Evolutionary conservation across 257 asterid genomes (phyloP).

Genomic region (Henckelia pumila): DNA sequence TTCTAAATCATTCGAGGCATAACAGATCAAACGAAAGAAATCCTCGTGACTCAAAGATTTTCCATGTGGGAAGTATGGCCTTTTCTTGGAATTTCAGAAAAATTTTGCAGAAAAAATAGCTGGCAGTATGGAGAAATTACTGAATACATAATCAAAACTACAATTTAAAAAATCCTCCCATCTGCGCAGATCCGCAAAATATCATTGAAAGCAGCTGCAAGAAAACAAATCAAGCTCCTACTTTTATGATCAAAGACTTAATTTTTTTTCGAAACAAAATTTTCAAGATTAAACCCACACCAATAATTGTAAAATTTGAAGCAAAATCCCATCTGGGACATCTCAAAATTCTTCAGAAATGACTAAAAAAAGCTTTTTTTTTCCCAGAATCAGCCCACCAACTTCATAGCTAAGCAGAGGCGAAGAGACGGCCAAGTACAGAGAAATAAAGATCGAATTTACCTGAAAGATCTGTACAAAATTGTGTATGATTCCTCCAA

Average conservation of each 20-base stretch:
- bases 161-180: neutral
- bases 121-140: too few relatives aligned
- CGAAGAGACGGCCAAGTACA: neutral
- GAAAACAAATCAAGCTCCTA: neutral
- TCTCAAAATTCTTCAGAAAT: neutral
- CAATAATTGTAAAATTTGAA: neutral
- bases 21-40: slow-evolving; percentile 29
- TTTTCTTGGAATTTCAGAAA: neutral
- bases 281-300: neutral
- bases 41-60: too few relatives aligned
- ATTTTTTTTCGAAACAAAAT: neutral
- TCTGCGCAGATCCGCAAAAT: neutral
- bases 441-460: slow-evolving; percentile 1
- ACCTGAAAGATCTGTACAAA: slow-evolving; percentile 71
- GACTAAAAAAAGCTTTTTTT: neutral
- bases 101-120: too few relatives aligned
- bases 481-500: slow-evolving; percentile 15
- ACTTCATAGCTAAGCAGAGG: slow-evolving; percentile 11
- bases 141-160: too few relatives aligned
- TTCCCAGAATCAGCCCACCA: slow-evolving; percentile 9
- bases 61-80: neutral
- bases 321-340: neutral
- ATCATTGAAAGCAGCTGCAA: neutral
- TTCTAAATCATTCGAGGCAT: neutral
- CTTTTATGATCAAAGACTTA: slow-evolving; percentile 3